phyloP scores from a whole-genome alignment of 768 basidiomycete genomes.

The Scleroderma bovista region DNA sequence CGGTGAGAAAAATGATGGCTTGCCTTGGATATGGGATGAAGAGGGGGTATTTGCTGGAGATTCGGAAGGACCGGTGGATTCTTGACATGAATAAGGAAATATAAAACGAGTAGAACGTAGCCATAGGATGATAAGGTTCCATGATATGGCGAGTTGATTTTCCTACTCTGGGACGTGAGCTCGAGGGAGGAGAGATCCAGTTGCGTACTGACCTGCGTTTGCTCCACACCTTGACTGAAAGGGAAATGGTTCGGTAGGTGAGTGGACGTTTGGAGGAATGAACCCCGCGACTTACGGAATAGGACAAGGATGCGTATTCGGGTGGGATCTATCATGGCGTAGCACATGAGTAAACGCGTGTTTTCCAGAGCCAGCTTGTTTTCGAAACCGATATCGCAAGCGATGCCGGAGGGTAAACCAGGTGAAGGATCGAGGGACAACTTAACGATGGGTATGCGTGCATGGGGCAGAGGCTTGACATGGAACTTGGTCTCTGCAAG shows the following conservation, averaged over 20 bases:
- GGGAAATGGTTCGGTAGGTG: slow-evolving; percentile 4
- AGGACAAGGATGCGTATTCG: slow-evolving; percentile 91
- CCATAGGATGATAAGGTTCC: slow-evolving; percentile 97
- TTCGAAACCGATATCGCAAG: slow-evolving; percentile 98
- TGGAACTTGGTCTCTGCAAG: slow-evolving; percentile 85
- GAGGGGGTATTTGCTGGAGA: slow-evolving; percentile 89
- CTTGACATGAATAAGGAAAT: slow-evolving; percentile 97
- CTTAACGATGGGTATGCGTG: slow-evolving; percentile 98
- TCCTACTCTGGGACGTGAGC: slow-evolving; percentile 39
- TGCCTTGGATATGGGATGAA: slow-evolving; percentile 80
- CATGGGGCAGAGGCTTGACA: slow-evolving; percentile 94
- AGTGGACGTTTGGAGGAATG: slow-evolving; percentile 4
- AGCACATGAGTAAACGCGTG: slow-evolving; percentile 91
- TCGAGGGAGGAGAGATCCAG: background rate
- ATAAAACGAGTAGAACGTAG: slow-evolving; percentile 96
- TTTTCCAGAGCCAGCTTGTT: slow-evolving; percentile 97
- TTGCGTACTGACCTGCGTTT: slow-evolving; percentile 64
- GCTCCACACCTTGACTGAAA: slow-evolving; percentile 95
- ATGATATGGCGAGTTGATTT: slow-evolving; percentile 98
- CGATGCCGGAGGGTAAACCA: slow-evolving; percentile 79
- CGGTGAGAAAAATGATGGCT: slow-evolving; percentile 10
- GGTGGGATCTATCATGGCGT: slow-evolving; percentile 94
- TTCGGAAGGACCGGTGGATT: slow-evolving; percentile 95
- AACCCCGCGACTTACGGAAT: slow-evolving; percentile 68
- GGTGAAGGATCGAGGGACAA: slow-evolving; percentile 85